Percentiles rank a stretch among this genome's conserved stretches.
These are phyloP conservation scores for Choricystis sp. DNA, from an alignment of 139 green algal genomes.

Conservation along the genomic window DNA sequence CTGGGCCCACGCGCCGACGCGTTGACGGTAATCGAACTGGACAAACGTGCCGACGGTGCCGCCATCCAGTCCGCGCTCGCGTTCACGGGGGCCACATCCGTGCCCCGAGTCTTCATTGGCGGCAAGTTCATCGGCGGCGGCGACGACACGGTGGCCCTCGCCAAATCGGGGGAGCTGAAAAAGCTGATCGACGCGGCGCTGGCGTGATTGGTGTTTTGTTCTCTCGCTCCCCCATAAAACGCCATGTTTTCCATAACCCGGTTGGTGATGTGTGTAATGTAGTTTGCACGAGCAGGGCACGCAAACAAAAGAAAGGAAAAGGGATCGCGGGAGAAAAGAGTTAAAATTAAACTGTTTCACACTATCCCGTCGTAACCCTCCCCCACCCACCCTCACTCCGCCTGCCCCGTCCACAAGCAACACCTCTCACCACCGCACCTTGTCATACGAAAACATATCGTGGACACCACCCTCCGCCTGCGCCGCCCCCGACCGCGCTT, in stretches of 20 bases:
- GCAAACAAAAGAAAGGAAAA: too few relatives aligned
- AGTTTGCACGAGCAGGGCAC: too few relatives aligned
- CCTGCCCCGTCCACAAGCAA: too few relatives aligned
- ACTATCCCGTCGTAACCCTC: too few relatives aligned
- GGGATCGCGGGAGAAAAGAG: too few relatives aligned
- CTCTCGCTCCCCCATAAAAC: too few relatives aligned
- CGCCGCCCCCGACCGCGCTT: slow-evolving; percentile 65
- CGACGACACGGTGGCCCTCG: background rate
- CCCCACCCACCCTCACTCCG: too few relatives aligned
- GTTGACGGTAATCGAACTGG: slow-evolving; percentile 7
- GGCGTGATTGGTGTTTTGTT: background rate
- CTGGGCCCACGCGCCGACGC: background rate
- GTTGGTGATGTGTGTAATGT: too few relatives aligned
- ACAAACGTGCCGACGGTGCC: slow-evolving; percentile 3
- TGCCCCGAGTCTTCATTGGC: slow-evolving; percentile 10
- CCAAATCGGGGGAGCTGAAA: background rate
- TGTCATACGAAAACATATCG: slow-evolving; percentile 84
- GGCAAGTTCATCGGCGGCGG: slow-evolving; percentile 3
- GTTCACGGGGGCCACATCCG: slow-evolving; percentile 5
- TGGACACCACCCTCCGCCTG: slow-evolving; percentile 80
- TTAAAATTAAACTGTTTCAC: too few relatives aligned
- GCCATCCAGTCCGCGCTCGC: slow-evolving; percentile 4
- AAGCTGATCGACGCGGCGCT: background rate
- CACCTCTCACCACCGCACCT: slow-evolving; percentile 75
- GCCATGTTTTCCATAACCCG: too few relatives aligned